Evolutionary conservation across 306 rosid genomes (phyloP), one percentile per base, ranked within the genome.

Genomic region (Trifolium fragiferum): DNA sequence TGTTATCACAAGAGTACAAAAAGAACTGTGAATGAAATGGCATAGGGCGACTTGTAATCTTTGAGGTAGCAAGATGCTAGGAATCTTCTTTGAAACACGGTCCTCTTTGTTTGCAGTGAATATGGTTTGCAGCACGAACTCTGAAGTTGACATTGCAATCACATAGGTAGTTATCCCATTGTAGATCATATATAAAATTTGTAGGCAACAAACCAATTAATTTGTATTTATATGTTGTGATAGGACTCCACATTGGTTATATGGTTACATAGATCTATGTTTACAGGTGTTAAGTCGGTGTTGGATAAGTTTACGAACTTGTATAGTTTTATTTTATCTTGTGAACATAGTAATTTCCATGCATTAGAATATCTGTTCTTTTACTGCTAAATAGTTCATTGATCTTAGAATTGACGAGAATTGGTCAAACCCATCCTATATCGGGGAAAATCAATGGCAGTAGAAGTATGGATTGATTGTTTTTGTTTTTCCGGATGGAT

Each of bases 161-260:
- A 37, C 43, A 72, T 33, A 67, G 57, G 58, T 70, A 18, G 49
- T 47, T 63, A 27, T 40, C 30, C 77, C 65, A 64, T 64, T 76
- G 79, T 83, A 64, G 72, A 59, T 72, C 46, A 14, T 68, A 68
- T 75, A 60, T 23, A 83, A 25, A 81, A 33, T 68, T 83, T 86
- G 81, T 75, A 62, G 54, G 65, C 74, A 68, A 57, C 35, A 66
- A 67, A 74, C 53, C 53, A 54, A 62, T 66, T 61, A 57, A 46
- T 59, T 62, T 81, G 76, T 77, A 68, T 70, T 70, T 77, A 64
- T 70, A 43, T 80, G 76, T 44, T 66, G 54, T 68, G 30, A 80
- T 35, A 33, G 69, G 75, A 38, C 7, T 14, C 40, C 37, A 3
- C 30, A 19, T 1, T 38, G 30, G 38, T 37, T 51, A 68, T 51